Percentiles rank a stretch among this genome's conserved stretches.
These are phyloP conservation scores for Coemansia sp. DNA, from an alignment of 192 early-diverging fungal genomes.

Conservation along the genomic window DNA sequence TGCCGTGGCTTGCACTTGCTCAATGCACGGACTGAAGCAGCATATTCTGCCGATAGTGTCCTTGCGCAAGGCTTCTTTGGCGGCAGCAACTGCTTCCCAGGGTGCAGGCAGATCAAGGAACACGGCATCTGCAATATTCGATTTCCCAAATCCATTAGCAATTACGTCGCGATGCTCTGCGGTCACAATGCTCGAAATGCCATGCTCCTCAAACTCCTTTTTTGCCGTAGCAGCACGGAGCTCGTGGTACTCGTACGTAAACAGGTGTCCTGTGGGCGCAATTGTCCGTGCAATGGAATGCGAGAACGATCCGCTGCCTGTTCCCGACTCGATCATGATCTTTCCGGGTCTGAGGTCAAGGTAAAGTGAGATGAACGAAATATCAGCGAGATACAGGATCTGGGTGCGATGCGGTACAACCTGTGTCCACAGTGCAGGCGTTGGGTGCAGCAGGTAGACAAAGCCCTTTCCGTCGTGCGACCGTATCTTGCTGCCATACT, in stretches of 20 bases:
- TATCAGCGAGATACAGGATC: slow-evolving; percentile 94
- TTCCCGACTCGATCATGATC: slow-evolving; percentile 87
- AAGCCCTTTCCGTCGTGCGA: slow-evolving; percentile 68
- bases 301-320: slow-evolving; percentile 96
- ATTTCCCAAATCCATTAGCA: slow-evolving; percentile 73
- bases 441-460: slow-evolving; percentile 85
- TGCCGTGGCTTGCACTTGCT: slow-evolving; percentile 87
- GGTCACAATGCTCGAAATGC: slow-evolving; percentile 66
- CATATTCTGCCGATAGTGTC: slow-evolving; percentile 84
- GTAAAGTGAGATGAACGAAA: slow-evolving; percentile 80
- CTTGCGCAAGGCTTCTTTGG: slow-evolving; percentile 83
- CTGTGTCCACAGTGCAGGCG: slow-evolving; percentile 95
- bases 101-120: slow-evolving; percentile 96
- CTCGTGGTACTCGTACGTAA: slow-evolving; percentile 93
- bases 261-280: slow-evolving; percentile 84
- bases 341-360: slow-evolving; percentile 85
- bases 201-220: slow-evolving; percentile 82
- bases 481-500: slow-evolving; percentile 77
- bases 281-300: slow-evolving; percentile 90
- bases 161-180: slow-evolving; percentile 80
- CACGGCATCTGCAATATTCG: slow-evolving; percentile 77
- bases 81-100: slow-evolving; percentile 86
- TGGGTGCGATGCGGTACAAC: slow-evolving; percentile 93
- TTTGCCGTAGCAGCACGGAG: slow-evolving; percentile 65
- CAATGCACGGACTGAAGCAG: slow-evolving; percentile 94